Evolutionary conservation across 2,329 filamentous ascomycete species (phyloP).

Genomic region (Trichoderma harzianum): DNA sequence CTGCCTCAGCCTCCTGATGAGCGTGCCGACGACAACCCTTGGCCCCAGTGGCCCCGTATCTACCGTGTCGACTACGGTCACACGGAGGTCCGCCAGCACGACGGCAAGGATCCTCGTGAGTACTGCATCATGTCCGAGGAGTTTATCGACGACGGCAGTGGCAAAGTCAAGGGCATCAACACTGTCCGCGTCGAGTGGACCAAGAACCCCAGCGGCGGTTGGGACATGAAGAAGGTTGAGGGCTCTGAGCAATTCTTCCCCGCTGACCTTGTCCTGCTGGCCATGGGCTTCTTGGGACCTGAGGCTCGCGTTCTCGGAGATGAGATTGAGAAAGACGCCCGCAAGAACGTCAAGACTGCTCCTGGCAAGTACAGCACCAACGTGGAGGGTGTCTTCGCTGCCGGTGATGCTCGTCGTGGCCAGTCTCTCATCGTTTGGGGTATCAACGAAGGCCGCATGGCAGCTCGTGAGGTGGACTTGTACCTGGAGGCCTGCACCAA

Average conservation of each 20-base stretch:
- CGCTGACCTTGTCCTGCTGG: constrained; percentile 87
- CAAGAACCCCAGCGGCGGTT: constrained; percentile 80
- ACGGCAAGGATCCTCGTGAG: constrained; percentile 92
- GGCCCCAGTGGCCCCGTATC: constrained; percentile 97
- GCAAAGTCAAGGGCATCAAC: constrained; percentile 92
- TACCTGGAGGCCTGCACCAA: constrained; percentile 77
- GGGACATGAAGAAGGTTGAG: constrained; percentile 98
- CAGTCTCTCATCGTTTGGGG: constrained; percentile 98
- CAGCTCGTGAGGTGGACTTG: constrained; percentile 85
- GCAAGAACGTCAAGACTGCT: constrained; percentile 95
- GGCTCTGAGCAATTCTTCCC: constrained; percentile 95
- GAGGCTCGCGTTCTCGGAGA: constrained; percentile 84
- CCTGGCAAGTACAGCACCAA: constrained; percentile 86
- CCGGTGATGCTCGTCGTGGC: constrained; percentile 90
- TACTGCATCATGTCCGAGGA: constrained; percentile 99
- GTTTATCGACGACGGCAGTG: constrained; percentile 84
- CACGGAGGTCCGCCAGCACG: constrained; percentile 91
- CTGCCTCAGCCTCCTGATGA: constrained; percentile 87
- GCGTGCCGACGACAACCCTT: constrained; percentile 91
- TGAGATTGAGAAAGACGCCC: constrained; percentile 83
- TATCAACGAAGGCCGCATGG: constrained; percentile 94
- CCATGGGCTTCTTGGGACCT: constrained; percentile 95
- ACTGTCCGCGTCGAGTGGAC: constrained; percentile 96
- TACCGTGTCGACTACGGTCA: constrained; percentile 99
- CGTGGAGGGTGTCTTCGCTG: constrained; percentile 83